Conservation (phyloP, 2,329 filamentous ascomycete species). For the Balansia obtecta region DNA sequence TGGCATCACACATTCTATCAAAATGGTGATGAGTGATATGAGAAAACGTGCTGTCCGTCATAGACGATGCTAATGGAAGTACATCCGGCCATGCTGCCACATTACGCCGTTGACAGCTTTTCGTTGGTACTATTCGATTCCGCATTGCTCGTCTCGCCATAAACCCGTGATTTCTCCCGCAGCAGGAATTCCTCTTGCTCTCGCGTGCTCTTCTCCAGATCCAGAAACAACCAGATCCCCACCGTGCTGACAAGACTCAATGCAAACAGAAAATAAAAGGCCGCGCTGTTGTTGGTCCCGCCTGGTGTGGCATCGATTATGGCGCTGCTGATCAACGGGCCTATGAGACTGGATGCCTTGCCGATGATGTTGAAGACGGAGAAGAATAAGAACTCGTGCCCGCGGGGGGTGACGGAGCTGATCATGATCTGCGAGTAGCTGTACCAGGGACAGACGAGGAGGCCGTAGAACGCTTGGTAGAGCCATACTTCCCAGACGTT, state of each 20-base stretch:
- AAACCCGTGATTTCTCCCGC: conserved; percentile 15
- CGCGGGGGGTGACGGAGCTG: conserved; percentile 53
- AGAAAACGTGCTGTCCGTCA: too few species aligned
- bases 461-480: conserved; percentile 44
- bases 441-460: conserved; percentile 59
- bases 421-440: conserved; percentile 62
- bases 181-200: conserved; percentile 46
- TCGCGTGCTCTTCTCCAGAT: conserved; percentile 45
- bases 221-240: conserved; percentile 41
- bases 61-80: background rate
- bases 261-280: conserved; percentile 55
- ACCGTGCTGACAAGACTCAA: conserved; percentile 42
- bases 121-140: background rate
- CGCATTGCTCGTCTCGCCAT: background rate
- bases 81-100: background rate
- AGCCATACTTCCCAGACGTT: conserved; percentile 33
- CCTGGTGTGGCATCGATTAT: conserved; percentile 51
- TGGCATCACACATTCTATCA: too few species aligned
- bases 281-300: conserved; percentile 42
- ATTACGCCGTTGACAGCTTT: background rate
- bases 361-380: conserved; percentile 55
- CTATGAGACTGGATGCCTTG: conserved; percentile 57
- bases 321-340: conserved; percentile 54
- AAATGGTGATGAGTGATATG: too few species aligned
- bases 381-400: conserved; percentile 61